Conservation (phyloP, 495 filamentous ascomycete genomes). For the Aspergillus sclerotiicarbonarius region DNA sequence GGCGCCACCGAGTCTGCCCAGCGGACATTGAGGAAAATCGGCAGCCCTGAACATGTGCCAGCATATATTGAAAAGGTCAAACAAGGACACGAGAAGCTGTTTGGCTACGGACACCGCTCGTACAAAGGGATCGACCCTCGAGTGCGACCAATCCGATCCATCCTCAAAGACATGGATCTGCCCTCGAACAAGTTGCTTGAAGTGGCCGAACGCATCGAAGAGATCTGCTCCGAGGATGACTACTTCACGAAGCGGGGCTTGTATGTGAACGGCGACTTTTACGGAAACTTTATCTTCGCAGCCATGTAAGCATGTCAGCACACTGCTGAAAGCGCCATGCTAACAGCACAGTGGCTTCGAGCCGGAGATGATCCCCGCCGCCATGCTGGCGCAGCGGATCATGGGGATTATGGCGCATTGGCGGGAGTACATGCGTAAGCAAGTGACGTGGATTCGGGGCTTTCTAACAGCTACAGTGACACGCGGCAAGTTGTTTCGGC, state of each 20-base stretch:
- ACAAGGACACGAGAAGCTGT: slow-evolving; percentile 48
- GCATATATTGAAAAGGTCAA: slow-evolving; percentile 51
- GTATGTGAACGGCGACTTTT: slow-evolving; percentile 58
- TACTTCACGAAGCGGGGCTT: slow-evolving; percentile 50
- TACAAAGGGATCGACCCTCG: slow-evolving; percentile 56
- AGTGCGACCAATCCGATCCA: slow-evolving; percentile 43
- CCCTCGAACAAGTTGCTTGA: slow-evolving; percentile 44
- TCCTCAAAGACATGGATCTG: slow-evolving; percentile 40
- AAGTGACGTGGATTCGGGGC: slow-evolving; percentile 12
- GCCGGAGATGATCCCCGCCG: slow-evolving; percentile 34
- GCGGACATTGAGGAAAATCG: slow-evolving; percentile 45
- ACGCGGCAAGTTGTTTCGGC: slow-evolving; percentile 34
- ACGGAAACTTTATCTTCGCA: slow-evolving; percentile 56
- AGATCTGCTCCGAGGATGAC: slow-evolving; percentile 46
- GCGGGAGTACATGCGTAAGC: slow-evolving; percentile 42
- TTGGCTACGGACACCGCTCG: slow-evolving; percentile 60
- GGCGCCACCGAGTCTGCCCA: slow-evolving; percentile 59
- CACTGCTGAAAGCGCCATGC: neutral
- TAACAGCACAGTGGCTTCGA: slow-evolving; percentile 28
- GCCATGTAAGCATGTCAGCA: slow-evolving; percentile 35
- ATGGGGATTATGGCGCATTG: slow-evolving; percentile 45
- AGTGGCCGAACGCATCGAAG: slow-evolving; percentile 51
- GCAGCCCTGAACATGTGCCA: slow-evolving; percentile 43
- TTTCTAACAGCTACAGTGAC: slow-evolving; percentile 22
- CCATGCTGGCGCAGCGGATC: slow-evolving; percentile 35